Evolutionary conservation across 2,329 filamentous ascomycete species (phyloP), one percentile per base, ranked within the genome.

Genomic region (Gyromitra esculenta): DNA sequence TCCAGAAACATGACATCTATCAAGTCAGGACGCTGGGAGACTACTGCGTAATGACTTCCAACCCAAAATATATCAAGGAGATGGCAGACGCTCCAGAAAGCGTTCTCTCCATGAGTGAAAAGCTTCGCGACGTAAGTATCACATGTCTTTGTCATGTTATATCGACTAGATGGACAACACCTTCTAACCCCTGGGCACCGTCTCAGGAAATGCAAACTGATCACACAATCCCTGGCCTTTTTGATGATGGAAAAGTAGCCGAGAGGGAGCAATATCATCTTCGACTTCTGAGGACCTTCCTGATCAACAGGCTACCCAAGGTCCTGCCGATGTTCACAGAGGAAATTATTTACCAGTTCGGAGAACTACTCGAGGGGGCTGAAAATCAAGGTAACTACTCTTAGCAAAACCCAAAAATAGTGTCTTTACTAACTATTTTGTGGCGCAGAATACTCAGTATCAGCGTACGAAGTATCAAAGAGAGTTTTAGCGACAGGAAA

Each of bases 1-100:
- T 63, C 21, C 8, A 63, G 60, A 15, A 39, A 15, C 62, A 65
- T 31, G 62, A 65, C 21, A 65, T 65, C 31, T 65, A 65, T 18
- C 62, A 50, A 5, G 45, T 65, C 62, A 65, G 52, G 43, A 65
- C 43, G 1, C 62, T 4, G 1, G 31, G 31, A 15, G 62, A 65
- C 25, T 65, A 65, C 31, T 50, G 21, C 11, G 43, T 65, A 7
- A 35, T 65, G 25, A 21, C 43, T 25, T 37, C 41, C 11, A 50
- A 65, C 21, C 45, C 62, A 52, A 52, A 52, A 11, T 65, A 52
- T 37, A 52, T 65, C 43, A 52, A 52, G 21, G 62, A 50, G 41
- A 48, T 63, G 60, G n/a, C 60, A 31, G 60, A 63, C 6, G 41
- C 60, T 7, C 41, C 60, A 18, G 60, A 63, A 13, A 35, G 21